phyloP scores from a whole-genome alignment of 164 flowering plant genomes.

The Piper longum region DNA sequence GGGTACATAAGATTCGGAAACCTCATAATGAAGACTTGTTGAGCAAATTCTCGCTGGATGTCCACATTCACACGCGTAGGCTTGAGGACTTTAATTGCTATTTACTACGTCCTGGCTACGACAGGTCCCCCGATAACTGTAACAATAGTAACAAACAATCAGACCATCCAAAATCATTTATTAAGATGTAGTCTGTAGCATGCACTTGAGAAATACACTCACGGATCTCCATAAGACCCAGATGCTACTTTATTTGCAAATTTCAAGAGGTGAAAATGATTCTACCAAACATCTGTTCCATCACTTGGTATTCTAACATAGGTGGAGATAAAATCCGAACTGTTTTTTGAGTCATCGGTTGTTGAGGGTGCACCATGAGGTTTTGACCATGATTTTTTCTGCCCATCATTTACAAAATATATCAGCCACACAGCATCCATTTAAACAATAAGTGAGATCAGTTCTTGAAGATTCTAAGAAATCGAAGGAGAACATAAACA shows the following conservation, averaged over 20 bases:
- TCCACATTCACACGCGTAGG: constrained; percentile 54
- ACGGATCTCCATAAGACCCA: constrained; percentile 76
- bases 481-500: too few species aligned
- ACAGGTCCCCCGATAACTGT: constrained; percentile 71
- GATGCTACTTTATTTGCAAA: constrained; percentile 61
- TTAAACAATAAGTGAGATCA: too few species aligned
- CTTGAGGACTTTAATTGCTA: constrained; percentile 80
- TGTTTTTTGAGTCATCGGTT: constrained; percentile 15
- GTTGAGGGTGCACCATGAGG: constrained; percentile 13
- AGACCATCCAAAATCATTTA: too few species aligned
- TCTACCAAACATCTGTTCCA: constrained; percentile 80
- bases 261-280: constrained; percentile 40
- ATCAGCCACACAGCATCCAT: neutral
- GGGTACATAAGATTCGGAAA: constrained; percentile 3
- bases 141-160: constrained; percentile 2
- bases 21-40: constrained; percentile 95
- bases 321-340: constrained; percentile 13
- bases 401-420: constrained; percentile 9
- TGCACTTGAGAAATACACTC: constrained; percentile 20
- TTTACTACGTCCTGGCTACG: constrained; percentile 86
- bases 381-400: constrained; percentile 22
- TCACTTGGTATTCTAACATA: constrained; percentile 47
- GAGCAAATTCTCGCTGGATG: constrained; percentile 70
- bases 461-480: too few species aligned
- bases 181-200: neutral